Conservation (phyloP, 1,139 yeast species). For the Hemisphaericaspora subhashii region DNA sequence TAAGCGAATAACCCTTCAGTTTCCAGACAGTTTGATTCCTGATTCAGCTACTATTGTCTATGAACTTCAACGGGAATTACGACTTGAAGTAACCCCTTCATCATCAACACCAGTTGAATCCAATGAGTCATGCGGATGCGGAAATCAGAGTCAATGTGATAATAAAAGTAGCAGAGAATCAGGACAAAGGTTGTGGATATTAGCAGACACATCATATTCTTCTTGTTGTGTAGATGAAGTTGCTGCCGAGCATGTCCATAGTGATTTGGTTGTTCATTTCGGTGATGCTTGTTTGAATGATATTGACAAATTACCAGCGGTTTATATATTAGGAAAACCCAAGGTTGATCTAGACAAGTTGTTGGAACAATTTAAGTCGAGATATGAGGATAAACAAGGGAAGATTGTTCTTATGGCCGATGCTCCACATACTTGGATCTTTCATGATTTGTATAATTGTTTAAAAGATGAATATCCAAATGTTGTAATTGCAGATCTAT, state of each 20-base stretch:
- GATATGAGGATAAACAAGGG: conserved; percentile 28
- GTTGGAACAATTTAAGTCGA: conserved; percentile 33
- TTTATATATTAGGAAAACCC: conserved; percentile 76
- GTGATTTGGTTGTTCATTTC: conserved; percentile 85
- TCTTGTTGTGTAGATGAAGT: conserved; percentile 97
- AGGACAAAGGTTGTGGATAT: conserved; percentile 55
- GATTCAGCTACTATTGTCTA: conserved; percentile 76
- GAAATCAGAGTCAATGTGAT: not conserved
- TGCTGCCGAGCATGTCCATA: conserved; percentile 89
- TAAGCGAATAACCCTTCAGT: conserved; percentile 73
- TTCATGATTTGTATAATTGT: conserved; percentile 32
- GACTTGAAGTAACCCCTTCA: not conserved
- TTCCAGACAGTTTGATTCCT: conserved; percentile 77
- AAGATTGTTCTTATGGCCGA: conserved; percentile 64
- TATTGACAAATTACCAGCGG: conserved; percentile 67
- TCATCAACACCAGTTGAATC: not conserved
- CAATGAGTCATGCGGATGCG: conserved; percentile 2
- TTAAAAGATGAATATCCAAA: conserved; percentile 41
- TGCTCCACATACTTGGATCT: conserved; percentile 53
- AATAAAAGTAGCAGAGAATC: not conserved
- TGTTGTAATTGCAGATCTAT: conserved; percentile 52
- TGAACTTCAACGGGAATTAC: conserved; percentile 33
- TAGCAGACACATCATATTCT: conserved; percentile 95
- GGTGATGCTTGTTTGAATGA: conserved; percentile 94
- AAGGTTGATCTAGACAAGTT: conserved; percentile 38